Base-by-base conservation (phyloP, 2,329 filamentous ascomycete genomes). In the Cladosporium austrohemisphaericum region DNA sequence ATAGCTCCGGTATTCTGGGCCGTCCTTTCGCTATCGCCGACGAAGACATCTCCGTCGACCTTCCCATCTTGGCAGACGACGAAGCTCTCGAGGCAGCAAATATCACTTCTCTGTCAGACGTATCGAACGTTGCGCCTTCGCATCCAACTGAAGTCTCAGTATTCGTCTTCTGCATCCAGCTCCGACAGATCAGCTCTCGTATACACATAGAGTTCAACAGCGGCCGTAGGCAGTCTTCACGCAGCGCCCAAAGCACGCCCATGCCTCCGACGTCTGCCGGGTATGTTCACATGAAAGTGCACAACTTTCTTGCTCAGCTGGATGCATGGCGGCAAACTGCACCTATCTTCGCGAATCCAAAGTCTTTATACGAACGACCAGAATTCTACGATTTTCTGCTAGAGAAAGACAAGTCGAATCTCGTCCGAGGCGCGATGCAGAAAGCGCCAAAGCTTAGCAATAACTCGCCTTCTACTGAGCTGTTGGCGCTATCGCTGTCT, bases 311-410 rank as follows among this genome's bases (percentile, higher is more conserved):
- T 0, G 53, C 50, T n/a, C 66, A 74, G 18, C 53, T 74, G 0
- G 56, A 68, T 2, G 25, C 51, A 1, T 74, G 71, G 71, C 64
- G 70, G 1, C 50, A 51, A 0, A 57, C 54, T 0, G 61, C 63
- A 0, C 71, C 71, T 0, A 19, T 62, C 0, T 70, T 68, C 23
- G 49, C 55, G 1, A 52, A 57, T 0, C 69, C 70, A 0, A 58
- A 57, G 4, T 68, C 65, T n/a, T 59, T 76, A 0, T 76, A 73
- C 31, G 67, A 76, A 48, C 64, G 62, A 5, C 60, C 66, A 7
- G 69, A 71, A 18, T 76, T 71, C 71, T 73, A 72, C 29, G 71
- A 75, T 31, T 64, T 74, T 11, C 55, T 75, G 3, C 57, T 63
- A 1, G 64, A 69, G 4, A 67, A 71, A 25, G 73, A 76, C 35